phyloP scores from a whole-genome alignment of 164 flowering plant species.

The Vitis rupestris region DNA sequence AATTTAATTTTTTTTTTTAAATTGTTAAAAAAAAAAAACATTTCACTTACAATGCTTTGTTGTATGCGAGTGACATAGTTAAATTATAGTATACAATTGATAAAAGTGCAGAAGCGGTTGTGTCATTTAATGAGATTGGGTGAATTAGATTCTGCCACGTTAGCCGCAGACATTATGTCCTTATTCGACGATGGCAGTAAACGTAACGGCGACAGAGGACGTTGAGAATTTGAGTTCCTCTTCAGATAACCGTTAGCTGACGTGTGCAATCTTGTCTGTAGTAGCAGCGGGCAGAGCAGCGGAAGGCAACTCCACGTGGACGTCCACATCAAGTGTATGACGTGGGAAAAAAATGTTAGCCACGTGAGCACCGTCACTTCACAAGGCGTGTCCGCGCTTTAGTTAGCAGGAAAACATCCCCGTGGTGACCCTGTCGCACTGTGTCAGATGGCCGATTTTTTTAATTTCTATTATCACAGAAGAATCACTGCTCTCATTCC shows the following conservation, averaged over 20 bases:
- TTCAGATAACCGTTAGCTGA: neutral
- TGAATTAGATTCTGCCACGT: constrained; percentile 8
- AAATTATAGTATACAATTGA: no score
- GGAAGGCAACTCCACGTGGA: constrained; percentile 21
- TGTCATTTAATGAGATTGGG: neutral
- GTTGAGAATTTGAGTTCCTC: constrained; percentile 4
- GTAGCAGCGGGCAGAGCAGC: neutral
- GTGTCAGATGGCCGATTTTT: neutral
- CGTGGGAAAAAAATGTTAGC: neutral
- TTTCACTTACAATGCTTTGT: no score
- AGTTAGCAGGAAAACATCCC: constrained; percentile 8
- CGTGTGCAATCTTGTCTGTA: neutral
- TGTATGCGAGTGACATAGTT: no score
- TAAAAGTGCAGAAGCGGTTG: no score
- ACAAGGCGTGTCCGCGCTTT: constrained; percentile 4
- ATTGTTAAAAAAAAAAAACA: no score
- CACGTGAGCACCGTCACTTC: constrained; percentile 16
- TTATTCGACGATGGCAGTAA: constrained; percentile 2
- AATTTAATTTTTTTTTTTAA: no score
- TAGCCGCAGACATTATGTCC: neutral
- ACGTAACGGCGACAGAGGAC: constrained; percentile 13
- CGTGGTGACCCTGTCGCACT: neutral
- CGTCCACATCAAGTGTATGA: constrained; percentile 20
- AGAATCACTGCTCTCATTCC: no score
- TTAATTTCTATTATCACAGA: neutral